Percentiles rank a stretch among this genome's conserved stretches.
Conservation (phyloP, 148 eudicot genomes). For the Suaeda aralocaspica region DNA sequence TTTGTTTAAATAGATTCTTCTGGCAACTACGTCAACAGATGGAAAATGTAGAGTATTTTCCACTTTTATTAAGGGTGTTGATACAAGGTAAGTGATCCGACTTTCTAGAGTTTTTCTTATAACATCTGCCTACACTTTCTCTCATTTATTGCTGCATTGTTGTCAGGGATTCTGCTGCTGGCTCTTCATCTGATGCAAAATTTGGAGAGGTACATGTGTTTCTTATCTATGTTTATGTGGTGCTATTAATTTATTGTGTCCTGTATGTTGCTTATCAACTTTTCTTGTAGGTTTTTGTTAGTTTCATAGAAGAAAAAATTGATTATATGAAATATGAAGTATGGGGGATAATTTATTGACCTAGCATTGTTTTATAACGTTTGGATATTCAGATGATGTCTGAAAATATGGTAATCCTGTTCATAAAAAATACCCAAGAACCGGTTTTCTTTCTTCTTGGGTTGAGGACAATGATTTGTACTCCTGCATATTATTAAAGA, state of each 20-base stretch:
- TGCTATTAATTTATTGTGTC: not conserved
- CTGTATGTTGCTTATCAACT: no score
- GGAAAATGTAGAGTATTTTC: slow-evolving; percentile 97
- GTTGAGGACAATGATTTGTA: no score
- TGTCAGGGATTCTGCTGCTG: slow-evolving; percentile 53
- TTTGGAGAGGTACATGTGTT: slow-evolving; percentile 78
- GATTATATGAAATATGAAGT: no score
- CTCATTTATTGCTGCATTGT: slow-evolving; percentile 22
- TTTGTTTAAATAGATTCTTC: slow-evolving; percentile 47
- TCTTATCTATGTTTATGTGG: not conserved
- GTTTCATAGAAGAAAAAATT: no score
- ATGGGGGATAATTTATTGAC: no score
- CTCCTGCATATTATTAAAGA: no score
- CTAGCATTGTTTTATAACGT: no score
- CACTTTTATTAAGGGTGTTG: slow-evolving; percentile 96
- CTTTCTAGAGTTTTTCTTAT: slow-evolving; percentile 10
- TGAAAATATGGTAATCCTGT: not conserved
- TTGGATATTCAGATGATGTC: not conserved
- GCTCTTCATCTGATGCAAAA: slow-evolving; percentile 62
- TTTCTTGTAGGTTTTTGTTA: no score
- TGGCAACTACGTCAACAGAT: slow-evolving; percentile 98
- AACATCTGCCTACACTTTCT: slow-evolving; percentile 10
- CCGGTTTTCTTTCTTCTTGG: no score
- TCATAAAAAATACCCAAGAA: not conserved
- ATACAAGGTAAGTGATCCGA: slow-evolving; percentile 53